Base-by-base conservation (phyloP, 2,329 filamentous ascomycete species). In the Colletotrichum lupini region DNA sequence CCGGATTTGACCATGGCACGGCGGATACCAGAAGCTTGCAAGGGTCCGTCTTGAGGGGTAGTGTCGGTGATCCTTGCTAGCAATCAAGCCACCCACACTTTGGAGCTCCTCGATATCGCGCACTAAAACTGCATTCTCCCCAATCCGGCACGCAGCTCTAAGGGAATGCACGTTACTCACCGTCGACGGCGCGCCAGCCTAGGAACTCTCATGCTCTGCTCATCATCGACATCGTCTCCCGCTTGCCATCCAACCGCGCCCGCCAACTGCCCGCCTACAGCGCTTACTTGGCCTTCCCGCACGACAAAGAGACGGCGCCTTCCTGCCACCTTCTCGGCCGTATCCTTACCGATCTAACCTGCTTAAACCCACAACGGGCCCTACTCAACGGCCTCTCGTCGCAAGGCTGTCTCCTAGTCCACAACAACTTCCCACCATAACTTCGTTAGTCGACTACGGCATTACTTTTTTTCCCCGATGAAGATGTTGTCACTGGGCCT, bases 241-340 rank as follows among this genome's bases (percentile, higher is more conserved):
- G 46, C 66, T 73, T 64, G 58, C 64, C 60, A 64, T 28, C 57
- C 64, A 57, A 37, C 42, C 68, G 57, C 56, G 42, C 61, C 26
- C 55, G 63, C 46, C 22, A 67, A 42, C 56, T 65, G 63, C 19
- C 19, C 63, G 53, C 35, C 63, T 52, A 32, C 65, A 56, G 60
- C 70, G 66, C 70, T 73, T 66, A 35, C 55, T 70, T 73, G 70
- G 70, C 19, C 56, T 57, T 73, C 70, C 70, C 70, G 70, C 19
- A 37, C 26, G 61, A 73, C 67, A 73, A 73, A 73, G 70, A 60
- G 67, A 73, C 70, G 70, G 70, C 70, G 67, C 60, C 70, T 60
- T 73, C 60, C 67, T 70, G 60, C 35, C 67, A 73, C 46, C 37
- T 62, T 73, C 46, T 65, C 70, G 70, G 70, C 70, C 70, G 70